Percentiles rank a stretch among this genome's conserved stretches.
phyloP scores from a whole-genome alignment of 305 asterid genomes.

The Petunia hybrid region DNA sequence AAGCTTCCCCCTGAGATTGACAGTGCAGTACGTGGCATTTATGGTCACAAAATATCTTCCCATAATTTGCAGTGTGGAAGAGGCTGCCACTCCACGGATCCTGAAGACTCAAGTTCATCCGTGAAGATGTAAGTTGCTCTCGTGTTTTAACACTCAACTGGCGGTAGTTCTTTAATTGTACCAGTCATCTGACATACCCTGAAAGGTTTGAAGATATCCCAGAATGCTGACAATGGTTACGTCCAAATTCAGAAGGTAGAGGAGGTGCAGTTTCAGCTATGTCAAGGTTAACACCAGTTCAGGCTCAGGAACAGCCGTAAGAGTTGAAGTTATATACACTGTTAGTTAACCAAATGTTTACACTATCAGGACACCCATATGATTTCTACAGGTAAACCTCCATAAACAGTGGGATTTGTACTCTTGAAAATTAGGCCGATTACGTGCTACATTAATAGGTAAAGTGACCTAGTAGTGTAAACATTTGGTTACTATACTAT shows the following conservation, averaged over 20 bases:
- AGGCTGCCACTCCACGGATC: constrained; percentile 34
- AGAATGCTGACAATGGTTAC: constrained; percentile 38
- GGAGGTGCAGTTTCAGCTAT: background rate
- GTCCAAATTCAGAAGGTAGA: background rate
- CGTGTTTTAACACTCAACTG: constrained; percentile 32
- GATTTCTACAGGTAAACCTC: too few species aligned
- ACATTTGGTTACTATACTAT: too few species aligned
- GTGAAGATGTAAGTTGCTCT: constrained; percentile 46
- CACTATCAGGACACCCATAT: too few species aligned
- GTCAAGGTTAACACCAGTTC: constrained; percentile 9
- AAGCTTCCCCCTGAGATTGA: constrained; percentile 67
- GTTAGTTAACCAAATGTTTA: too few species aligned
- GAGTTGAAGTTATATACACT: too few species aligned
- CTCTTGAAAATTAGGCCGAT: too few species aligned
- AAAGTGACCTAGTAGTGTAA: too few species aligned
- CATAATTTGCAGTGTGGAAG: constrained; percentile 39
- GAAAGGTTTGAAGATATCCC: constrained; percentile 46
- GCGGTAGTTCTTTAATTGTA: constrained; percentile 42
- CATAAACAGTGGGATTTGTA: too few species aligned
- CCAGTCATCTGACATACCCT: constrained; percentile 38
- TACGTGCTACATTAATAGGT: too few species aligned
- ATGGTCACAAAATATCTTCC: constrained; percentile 54
- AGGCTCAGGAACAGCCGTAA: constrained; percentile 28
- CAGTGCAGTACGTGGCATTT: constrained; percentile 51
- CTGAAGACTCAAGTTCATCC: constrained; percentile 44